Evolutionary conservation across 306 rosid genomes (phyloP), one percentile per base, ranked within the genome.

Genomic region (Quercus alba): DNA sequence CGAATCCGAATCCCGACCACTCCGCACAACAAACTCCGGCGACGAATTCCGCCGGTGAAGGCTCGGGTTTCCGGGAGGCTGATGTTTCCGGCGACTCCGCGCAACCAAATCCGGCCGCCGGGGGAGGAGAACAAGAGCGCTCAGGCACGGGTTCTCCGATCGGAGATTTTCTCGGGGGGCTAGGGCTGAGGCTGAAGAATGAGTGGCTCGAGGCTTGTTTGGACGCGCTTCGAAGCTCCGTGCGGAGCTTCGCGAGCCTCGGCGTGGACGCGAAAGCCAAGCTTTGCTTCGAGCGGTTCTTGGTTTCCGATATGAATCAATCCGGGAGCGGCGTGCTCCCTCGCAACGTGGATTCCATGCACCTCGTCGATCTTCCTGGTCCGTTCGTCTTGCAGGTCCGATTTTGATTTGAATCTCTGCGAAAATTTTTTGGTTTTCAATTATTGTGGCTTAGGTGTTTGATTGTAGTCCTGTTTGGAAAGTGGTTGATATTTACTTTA

Each of bases 371-470:
- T 80, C 97, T 94, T 69, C 85, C 97, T 0, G 98, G 98, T 54
- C 97, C 97, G 7, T 92, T 78, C 81, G 90, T 94, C 3, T 86
- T 94, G 83, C 97, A 92, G 97, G 98, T 92, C 15, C 13, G 35
- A 17, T 18, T 49, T 62, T 7, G 44, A 17, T 18, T 49, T 62
- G 51, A 11, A 19, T 72, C 26, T 56, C n/a, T 26, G 1, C 8
- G 0, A 52, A 3, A 3, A 0, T 46, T 30, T 2, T 5, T 12
- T 73, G 5, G 63, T 41, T 7, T 41, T 41, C 46, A 18, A 11
- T 44, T 25, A 25, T 17, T 11, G 30, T 26, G 20, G 33, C 21
- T 28, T 44, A 46, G 28, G 18, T 46, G 46, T 73, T 56, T 2
- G 20, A 62, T 30, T 58, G 11, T 46, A 46, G 52, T 46, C 11